Conservation (phyloP, 441 rosid species). For the Capsella rubella region DNA sequence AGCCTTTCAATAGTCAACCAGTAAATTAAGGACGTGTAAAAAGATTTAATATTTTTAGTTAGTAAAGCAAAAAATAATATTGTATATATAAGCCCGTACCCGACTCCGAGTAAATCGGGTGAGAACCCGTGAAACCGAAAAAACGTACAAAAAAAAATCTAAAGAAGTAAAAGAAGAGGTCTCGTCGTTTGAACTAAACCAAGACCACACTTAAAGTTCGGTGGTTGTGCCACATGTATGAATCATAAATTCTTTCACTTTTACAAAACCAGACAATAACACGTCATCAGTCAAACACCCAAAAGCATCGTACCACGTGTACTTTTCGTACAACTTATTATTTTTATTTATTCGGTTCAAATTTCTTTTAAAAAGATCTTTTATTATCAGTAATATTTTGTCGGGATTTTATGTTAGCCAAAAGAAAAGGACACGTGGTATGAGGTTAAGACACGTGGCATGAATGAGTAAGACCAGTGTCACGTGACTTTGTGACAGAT, state of each 20-base stretch:
- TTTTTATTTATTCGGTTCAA: neutral
- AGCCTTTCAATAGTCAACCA: too few relatives aligned
- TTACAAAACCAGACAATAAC: neutral
- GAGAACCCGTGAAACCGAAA: too few relatives aligned
- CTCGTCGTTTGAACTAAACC: conserved; percentile 2
- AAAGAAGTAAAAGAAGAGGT: neutral
- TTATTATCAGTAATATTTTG: neutral
- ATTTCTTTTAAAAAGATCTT: neutral
- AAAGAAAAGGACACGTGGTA: conserved; percentile 26
- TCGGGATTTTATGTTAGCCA: conserved; percentile 18
- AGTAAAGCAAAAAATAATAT: too few relatives aligned
- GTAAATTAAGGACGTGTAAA: too few relatives aligned
- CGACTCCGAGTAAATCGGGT: too few relatives aligned
- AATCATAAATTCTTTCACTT: neutral
- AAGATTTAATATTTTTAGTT: too few relatives aligned
- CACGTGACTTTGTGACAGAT: conserved; percentile 42
- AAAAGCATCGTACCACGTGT: conserved; percentile 44
- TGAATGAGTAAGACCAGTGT: neutral
- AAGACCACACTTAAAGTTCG: too few relatives aligned
- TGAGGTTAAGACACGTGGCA: conserved; percentile 18
- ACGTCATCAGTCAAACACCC: conserved; percentile 45
- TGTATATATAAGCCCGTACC: too few relatives aligned
- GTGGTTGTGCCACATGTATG: conserved; percentile 10
- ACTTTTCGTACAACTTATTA: conserved; percentile 39
- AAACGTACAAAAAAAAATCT: neutral